phyloP scores from a whole-genome alignment of 305 asterid genomes.

The Rubia peregrina region DNA sequence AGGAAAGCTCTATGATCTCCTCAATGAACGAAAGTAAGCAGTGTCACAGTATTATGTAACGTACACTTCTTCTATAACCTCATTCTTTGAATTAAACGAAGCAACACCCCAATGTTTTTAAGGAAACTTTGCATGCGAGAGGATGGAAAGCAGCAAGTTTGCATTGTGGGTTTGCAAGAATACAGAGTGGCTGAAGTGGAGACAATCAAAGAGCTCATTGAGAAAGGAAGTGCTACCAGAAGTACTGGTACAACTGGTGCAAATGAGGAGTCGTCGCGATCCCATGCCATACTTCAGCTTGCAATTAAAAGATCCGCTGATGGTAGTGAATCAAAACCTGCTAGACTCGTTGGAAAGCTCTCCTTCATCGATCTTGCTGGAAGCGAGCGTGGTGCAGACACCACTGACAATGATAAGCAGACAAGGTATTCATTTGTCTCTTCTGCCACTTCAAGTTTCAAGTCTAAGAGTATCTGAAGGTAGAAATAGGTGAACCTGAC shows the following conservation, averaged over 20 bases:
- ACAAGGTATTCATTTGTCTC: conserved; percentile 48
- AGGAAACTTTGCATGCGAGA: conserved; percentile 99
- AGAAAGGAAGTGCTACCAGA: conserved; percentile 85
- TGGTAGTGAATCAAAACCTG: conserved; percentile 88
- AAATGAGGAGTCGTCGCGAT: conserved; percentile 95
- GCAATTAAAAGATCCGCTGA: conserved; percentile 73
- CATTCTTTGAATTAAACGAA: conserved; percentile 12
- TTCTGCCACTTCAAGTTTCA: not conserved
- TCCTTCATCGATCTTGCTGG: conserved; percentile 99
- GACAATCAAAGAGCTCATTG: conserved; percentile 85
- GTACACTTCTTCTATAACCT: conserved; percentile 8
- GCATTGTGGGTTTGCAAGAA: conserved; percentile 98
- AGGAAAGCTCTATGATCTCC: conserved; percentile 92
- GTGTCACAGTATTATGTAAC: conserved; percentile 11
- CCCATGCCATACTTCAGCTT: conserved; percentile 99
- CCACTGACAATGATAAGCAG: conserved; percentile 96
- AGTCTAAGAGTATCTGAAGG: conserved; percentile 1
- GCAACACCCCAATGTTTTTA: conserved; percentile 19
- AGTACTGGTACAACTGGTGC: conserved; percentile 99
- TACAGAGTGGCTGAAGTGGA: conserved; percentile 88
- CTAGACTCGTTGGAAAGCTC: conserved; percentile 87
- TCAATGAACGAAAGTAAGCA: conserved; percentile 84
- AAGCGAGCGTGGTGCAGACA: conserved; percentile 99
- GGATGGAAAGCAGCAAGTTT: conserved; percentile 98
- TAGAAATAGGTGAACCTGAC: not conserved